A percentile compares a stretch with the other conserved stretches of the same genome.
These are phyloP conservation scores for Colletotrichum filicis DNA, from an alignment of 2,329 filamentous ascomycete genomes.

Conservation along the genomic window DNA sequence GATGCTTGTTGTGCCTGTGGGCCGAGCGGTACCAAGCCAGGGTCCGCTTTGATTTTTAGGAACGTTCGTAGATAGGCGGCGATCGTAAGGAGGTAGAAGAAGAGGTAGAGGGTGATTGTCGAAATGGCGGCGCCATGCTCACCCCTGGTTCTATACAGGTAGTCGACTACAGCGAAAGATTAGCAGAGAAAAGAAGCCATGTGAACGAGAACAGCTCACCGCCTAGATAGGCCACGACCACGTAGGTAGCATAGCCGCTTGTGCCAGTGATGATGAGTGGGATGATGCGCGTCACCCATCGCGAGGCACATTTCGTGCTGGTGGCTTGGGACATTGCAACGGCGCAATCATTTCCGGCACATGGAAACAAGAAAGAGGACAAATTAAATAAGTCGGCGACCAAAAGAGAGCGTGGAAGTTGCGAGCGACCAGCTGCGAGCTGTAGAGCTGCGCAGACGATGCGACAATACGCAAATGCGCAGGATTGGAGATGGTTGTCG, in stretches of 20 bases:
- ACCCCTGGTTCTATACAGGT: constrained; percentile 66
- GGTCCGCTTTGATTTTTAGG: constrained; percentile 73
- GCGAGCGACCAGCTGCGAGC: constrained; percentile 8
- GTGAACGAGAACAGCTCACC: constrained; percentile 59
- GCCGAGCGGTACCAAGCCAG: constrained; percentile 78
- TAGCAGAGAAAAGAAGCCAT: not conserved
- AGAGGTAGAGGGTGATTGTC: constrained; percentile 78
- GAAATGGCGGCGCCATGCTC: constrained; percentile 70
- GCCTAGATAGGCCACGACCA: constrained; percentile 74
- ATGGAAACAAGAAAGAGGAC: not conserved
- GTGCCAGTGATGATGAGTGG: constrained; percentile 75
- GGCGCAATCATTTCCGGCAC: constrained; percentile 12
- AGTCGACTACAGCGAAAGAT: constrained; percentile 68
- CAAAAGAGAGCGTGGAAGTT: not conserved
- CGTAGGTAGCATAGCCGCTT: constrained; percentile 78
- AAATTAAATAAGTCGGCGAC: not conserved
- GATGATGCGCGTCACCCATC: constrained; percentile 72
- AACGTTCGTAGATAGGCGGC: constrained; percentile 78
- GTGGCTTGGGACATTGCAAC: constrained; percentile 36
- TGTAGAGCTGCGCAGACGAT: constrained; percentile 2
- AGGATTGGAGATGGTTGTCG: constrained; percentile 6
- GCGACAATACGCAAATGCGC: constrained; percentile 8
- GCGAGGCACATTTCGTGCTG: constrained; percentile 58
- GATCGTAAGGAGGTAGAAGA: constrained; percentile 75
- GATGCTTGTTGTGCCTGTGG: constrained; percentile 28